phyloP scores from a whole-genome alignment of 2,329 filamentous ascomycete genomes.

The Fusarium burgessii region DNA sequence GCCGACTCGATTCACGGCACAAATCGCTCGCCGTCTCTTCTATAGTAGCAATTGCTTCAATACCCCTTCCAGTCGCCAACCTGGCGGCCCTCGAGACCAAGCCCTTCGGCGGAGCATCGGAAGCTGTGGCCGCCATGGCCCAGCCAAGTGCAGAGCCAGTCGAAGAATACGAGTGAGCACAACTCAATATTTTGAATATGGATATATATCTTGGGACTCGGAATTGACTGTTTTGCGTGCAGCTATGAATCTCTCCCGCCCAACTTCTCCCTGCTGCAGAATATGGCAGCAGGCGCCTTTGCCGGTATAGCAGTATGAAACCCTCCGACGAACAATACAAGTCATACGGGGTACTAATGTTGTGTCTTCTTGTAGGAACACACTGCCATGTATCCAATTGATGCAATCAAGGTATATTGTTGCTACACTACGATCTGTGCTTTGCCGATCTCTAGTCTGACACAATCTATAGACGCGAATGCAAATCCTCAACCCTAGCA shows the following conservation, averaged over 20 bases:
- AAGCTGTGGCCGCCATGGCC: constrained; percentile 77
- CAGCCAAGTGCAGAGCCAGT: constrained; percentile 72
- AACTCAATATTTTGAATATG: constrained; percentile 3
- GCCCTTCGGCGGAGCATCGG: constrained; percentile 71
- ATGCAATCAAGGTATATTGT: constrained; percentile 87
- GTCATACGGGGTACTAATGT: constrained; percentile 28
- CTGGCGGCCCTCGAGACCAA: constrained; percentile 72
- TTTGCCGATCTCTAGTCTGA: constrained; percentile 33
- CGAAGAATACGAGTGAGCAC: constrained; percentile 74
- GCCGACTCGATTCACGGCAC: constrained; percentile 23
- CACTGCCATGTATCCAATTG: constrained; percentile 98
- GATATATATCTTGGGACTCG: neutral
- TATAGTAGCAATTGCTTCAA: constrained; percentile 36
- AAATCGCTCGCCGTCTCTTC: constrained; percentile 7
- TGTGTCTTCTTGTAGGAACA: constrained; percentile 75
- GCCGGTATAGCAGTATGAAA: constrained; percentile 88
- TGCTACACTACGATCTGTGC: neutral
- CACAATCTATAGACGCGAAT: constrained; percentile 81
- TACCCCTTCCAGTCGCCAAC: constrained; percentile 58
- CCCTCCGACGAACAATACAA: neutral
- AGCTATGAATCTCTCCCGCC: constrained; percentile 94
- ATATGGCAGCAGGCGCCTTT: constrained; percentile 96
- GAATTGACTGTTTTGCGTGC: constrained; percentile 17
- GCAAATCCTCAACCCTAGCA: constrained; percentile 91
- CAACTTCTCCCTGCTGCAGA: constrained; percentile 92